Base-by-base conservation (phyloP, 352 stramenopile genomes). In the Phytophthora brassicae region DNA sequence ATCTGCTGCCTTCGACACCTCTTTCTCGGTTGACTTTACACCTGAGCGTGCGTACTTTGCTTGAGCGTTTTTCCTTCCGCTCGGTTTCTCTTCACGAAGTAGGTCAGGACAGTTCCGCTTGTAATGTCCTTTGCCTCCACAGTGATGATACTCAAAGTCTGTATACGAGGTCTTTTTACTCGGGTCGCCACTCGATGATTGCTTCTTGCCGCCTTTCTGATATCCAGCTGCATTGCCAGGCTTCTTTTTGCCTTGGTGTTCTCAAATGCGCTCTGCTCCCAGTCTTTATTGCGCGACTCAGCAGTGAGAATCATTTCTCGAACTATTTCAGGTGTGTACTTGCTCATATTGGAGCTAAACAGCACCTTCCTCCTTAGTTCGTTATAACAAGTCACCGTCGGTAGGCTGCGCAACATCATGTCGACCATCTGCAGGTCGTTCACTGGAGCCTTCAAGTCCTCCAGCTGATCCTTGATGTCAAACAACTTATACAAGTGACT, bases 391-490 rank as follows among this genome's bases (percentile, higher is more conserved):
- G 26, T 16, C 11, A 35, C n/a, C 12, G 33, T 31, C 17, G 54
- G 43, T 12, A 58, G 24, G n/a, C 39, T 64, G 0, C 38, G 20
- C 38, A 64, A 9, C 46, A 64, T 26, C 8, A 22, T 29, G 16
- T 64, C 38, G 0, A 64, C 46, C 46, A 57, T 64, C 14, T 53
- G 36, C 6, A 64, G 13, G 22, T 64, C 36, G 44, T 54, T 56
- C 46, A 56, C 36, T 4, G 48, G 46, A 0, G 38, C 23, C 11
- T 24, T 8, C 2, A 60, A n/a, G 9, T 53, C 53, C 11, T 52
- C 26, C 4, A 46, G 28, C 24, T 28, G 3, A 16, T 60, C 20
- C n/a, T 53, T 47, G 28, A 60, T 60, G 20, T 36, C 28, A 48
- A 60, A 60, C 11, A 60, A 20, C 35, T 12, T n/a, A n/a, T n/a